Conservation (phyloP, 768 basidiomycete species). For the Xerocomellus amylosporus region DNA sequence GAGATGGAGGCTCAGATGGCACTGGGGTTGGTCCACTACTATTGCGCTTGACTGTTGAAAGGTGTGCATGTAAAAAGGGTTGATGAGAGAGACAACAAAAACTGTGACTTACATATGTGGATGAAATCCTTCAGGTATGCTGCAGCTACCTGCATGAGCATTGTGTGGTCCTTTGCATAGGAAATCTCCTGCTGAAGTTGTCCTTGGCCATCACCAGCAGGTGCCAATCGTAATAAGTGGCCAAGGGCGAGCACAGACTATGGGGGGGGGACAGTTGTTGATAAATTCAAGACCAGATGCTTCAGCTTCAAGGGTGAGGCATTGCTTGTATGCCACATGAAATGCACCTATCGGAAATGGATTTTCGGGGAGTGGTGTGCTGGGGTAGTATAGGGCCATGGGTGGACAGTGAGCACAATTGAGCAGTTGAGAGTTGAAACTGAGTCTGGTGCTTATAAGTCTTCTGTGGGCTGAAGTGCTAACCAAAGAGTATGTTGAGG, state of each 20-base stretch:
- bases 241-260: background rate
- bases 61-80: background rate
- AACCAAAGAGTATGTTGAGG: no score
- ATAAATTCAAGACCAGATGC: background rate
- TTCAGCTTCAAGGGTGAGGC: background rate
- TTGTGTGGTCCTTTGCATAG: background rate
- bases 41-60: background rate
- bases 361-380: background rate
- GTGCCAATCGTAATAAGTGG: background rate
- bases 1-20: background rate
- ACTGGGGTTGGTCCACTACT: background rate
- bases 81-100: background rate
- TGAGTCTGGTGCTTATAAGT: no score
- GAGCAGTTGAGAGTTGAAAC: no score
- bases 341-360: background rate
- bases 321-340: background rate
- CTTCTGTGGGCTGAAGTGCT: no score
- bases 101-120: background rate
- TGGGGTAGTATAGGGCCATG: no score
- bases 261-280: background rate
- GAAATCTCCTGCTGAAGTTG: conserved; percentile 2
- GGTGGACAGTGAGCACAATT: no score
- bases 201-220: background rate
- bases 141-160: background rate
- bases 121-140: background rate